Conservation (phyloP, 148 eudicot genomes). For the Cornus kousa region DNA sequence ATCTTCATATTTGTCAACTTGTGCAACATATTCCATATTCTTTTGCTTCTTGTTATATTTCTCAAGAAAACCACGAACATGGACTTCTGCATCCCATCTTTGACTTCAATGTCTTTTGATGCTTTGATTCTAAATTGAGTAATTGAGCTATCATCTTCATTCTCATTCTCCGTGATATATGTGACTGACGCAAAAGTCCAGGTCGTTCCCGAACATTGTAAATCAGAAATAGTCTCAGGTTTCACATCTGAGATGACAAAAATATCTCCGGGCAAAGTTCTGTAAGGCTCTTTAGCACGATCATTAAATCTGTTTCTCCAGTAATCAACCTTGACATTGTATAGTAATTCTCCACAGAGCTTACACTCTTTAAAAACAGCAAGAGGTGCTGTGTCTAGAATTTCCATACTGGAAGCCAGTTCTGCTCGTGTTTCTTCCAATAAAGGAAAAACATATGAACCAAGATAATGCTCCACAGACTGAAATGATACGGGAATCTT, state of each 20-base stretch:
- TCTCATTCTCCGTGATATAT: conserved; percentile 21
- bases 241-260: conserved; percentile 40
- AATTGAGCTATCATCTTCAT: conserved; percentile 19
- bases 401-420: conserved; percentile 50
- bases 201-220: conserved; percentile 34
- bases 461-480: conserved; percentile 38
- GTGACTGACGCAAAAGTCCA: conserved; percentile 52
- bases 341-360: conserved; percentile 6
- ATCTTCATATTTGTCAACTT: background rate
- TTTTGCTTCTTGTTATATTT: conserved; percentile 45
- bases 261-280: conserved; percentile 68
- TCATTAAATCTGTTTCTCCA: conserved; percentile 58
- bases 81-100: conserved; percentile 24
- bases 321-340: conserved; percentile 39
- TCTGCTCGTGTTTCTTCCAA: conserved; percentile 74
- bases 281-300: conserved; percentile 53
- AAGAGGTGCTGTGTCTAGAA: conserved; percentile 50
- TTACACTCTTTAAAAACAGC: conserved; percentile 30
- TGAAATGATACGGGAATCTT: conserved; percentile 48
- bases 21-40: conserved; percentile 61
- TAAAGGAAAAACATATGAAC: conserved; percentile 51
- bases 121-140: conserved; percentile 36
- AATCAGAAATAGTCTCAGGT: conserved; percentile 40
- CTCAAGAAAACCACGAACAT: conserved; percentile 48
- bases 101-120: conserved; percentile 23